A percentile compares a stretch with the other conserved stretches of the same genome.
These are phyloP conservation scores for Wickerhamomyces sydowiorum DNA, from an alignment of 805 yeast genomes.

Conservation along the genomic window DNA sequence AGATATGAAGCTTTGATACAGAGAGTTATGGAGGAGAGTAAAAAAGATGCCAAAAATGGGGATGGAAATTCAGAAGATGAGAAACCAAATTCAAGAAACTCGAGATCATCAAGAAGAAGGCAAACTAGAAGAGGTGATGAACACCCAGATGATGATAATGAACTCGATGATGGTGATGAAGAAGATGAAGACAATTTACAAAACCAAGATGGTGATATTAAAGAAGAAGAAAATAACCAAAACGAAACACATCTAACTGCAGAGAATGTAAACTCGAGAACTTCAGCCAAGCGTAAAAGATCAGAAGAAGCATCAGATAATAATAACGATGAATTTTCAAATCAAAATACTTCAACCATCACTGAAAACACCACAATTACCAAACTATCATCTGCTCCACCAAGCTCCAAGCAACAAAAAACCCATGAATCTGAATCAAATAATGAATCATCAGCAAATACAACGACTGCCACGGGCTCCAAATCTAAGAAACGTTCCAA, in stretches of 20 bases:
- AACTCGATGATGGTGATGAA: not conserved
- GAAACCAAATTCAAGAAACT: constrained; percentile 4
- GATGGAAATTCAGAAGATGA: constrained; percentile 5
- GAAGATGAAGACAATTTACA: constrained; percentile 3
- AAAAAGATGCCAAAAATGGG: constrained; percentile 24
- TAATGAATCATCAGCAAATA: constrained; percentile 10
- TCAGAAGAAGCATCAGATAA: not conserved
- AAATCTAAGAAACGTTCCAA: not conserved
- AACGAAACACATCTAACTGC: not conserved
- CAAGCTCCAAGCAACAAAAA: not conserved
- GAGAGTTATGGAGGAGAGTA: constrained; percentile 34
- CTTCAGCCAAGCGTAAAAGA: not conserved
- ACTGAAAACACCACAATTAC: not conserved
- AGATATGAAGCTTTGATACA: constrained; percentile 36
- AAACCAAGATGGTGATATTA: constrained; percentile 5
- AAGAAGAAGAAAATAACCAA: constrained; percentile 1
- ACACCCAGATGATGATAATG: not conserved
- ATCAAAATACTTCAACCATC: not conserved
- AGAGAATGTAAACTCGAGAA: not conserved
- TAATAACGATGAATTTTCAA: not conserved
- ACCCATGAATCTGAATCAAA: constrained; percentile 12
- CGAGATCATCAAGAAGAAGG: constrained; percentile 3
- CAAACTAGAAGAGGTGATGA: not conserved
- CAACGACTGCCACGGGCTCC: not conserved
- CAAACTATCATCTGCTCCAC: too few relatives aligned